phyloP scores from a whole-genome alignment of 371 early-diverging fungal genomes.

The Batkoa obscura region DNA sequence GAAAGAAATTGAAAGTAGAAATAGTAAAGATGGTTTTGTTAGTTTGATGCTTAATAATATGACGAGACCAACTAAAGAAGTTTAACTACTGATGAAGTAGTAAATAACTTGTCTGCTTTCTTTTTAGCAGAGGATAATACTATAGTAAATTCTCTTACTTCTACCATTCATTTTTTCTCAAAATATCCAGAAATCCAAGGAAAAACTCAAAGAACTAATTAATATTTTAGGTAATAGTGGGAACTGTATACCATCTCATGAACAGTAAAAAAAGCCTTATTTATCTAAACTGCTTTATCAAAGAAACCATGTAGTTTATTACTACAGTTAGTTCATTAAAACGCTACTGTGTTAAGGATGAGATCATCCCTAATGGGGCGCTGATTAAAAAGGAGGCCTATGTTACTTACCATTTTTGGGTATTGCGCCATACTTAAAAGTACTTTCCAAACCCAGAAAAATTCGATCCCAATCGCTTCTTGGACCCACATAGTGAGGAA shows the following conservation, averaged over 20 bases:
- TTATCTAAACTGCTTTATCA: constrained; percentile 1
- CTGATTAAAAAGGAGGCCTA: neutral
- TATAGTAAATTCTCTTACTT: neutral
- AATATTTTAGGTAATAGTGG: neutral
- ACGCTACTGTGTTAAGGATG: neutral
- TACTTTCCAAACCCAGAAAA: neutral
- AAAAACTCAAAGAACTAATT: constrained; percentile 20
- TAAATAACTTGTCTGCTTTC: neutral
- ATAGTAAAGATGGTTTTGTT: constrained; percentile 4
- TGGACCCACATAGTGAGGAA: neutral
- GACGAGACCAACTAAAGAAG: constrained; percentile 4
- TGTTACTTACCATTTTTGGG: neutral
- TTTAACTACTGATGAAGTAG: neutral
- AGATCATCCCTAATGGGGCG: neutral
- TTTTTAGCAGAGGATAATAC: constrained; percentile 4
- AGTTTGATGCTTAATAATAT: constrained; percentile 9
- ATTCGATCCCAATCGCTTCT: constrained; percentile 1
- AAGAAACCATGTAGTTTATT: neutral
- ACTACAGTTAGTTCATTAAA: neutral
- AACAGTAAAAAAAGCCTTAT: neutral
- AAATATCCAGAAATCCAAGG: constrained; percentile 10
- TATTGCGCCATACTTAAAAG: neutral
- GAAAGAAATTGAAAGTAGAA: neutral
- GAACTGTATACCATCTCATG: neutral
- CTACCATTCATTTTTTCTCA: neutral